Conservation (phyloP, 2,329 filamentous ascomycete species). For the Trichophyton mentagrophytes region DNA sequence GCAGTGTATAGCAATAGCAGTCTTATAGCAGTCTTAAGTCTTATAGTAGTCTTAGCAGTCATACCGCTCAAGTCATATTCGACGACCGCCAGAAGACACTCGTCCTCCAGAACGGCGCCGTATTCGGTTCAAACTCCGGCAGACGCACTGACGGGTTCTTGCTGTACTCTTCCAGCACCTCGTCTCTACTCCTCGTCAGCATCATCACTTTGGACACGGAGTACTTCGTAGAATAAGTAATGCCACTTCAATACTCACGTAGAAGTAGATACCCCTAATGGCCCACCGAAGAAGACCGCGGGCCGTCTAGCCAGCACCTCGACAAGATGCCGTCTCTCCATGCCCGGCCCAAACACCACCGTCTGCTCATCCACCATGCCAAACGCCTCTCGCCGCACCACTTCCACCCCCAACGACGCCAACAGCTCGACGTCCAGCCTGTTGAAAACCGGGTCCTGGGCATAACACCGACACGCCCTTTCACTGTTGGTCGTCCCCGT, state of each 20-base stretch:
- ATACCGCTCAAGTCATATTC: too few relatives aligned
- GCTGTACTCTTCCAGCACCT: too few relatives aligned
- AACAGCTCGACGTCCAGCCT: conserved; percentile 29
- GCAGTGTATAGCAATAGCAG: too few relatives aligned
- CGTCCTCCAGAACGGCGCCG: conserved; percentile 29
- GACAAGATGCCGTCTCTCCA: conserved; percentile 39
- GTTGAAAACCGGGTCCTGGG: conserved; percentile 43
- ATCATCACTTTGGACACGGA: background rate
- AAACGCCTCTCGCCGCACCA: conserved; percentile 38
- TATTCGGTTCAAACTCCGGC: conserved; percentile 21
- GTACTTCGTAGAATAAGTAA: background rate
- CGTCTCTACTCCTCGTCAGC: too few relatives aligned
- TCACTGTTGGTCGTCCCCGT: conserved; percentile 17
- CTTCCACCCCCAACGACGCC: conserved; percentile 22
- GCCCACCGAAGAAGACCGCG: conserved; percentile 45
- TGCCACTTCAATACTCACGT: too few relatives aligned
- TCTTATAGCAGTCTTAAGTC: too few relatives aligned
- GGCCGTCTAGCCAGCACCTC: conserved; percentile 39
- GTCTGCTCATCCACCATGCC: conserved; percentile 36
- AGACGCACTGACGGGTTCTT: conserved; percentile 17
- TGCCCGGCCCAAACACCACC: conserved; percentile 51
- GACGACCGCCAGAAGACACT: conserved; percentile 20
- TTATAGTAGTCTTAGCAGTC: too few relatives aligned
- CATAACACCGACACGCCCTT: conserved; percentile 35
- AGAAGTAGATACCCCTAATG: conserved; percentile 20